Conservation (phyloP, 2,329 filamentous ascomycete genomes). For the Rutstroemia sp. region DNA sequence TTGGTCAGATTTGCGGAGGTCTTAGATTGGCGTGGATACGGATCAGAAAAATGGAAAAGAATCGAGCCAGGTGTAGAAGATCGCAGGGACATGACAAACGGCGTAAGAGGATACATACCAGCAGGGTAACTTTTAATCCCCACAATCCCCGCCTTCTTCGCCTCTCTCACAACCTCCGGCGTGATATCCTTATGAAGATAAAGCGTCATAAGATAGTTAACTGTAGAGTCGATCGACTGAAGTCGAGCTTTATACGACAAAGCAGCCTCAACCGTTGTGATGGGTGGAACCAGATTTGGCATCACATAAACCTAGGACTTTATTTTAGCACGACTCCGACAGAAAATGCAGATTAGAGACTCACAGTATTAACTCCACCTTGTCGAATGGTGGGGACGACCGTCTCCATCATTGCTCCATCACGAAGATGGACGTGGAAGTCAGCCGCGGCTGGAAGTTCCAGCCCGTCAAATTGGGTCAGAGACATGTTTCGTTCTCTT, state of each 20-base stretch:
- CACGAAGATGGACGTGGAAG: slow-evolving; percentile 33
- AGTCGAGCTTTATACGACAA: slow-evolving; percentile 58
- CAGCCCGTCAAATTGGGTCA: slow-evolving; percentile 19
- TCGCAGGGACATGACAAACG: not conserved
- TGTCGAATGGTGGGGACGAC: slow-evolving; percentile 46
- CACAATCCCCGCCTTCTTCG: slow-evolving; percentile 16
- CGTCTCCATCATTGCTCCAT: slow-evolving; percentile 48
- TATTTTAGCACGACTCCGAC: not conserved
- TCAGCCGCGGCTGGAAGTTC: slow-evolving; percentile 57
- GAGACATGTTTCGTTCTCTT: not conserved
- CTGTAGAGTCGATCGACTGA: slow-evolving; percentile 50
- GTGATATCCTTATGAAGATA: slow-evolving; percentile 30
- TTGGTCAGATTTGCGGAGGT: slow-evolving; percentile 33
- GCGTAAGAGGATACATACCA: not conserved
- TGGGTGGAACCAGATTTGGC: slow-evolving; percentile 57
- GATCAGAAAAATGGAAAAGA: not conserved
- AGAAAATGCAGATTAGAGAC: not conserved
- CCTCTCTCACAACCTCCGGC: slow-evolving; percentile 16
- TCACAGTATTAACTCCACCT: slow-evolving; percentile 54
- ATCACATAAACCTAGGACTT: slow-evolving; percentile 4
- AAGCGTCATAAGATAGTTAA: slow-evolving; percentile 67
- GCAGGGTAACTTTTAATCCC: slow-evolving; percentile 17
- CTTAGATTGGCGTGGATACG: slow-evolving; percentile 32
- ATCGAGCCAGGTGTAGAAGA: not conserved
- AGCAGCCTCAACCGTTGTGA: slow-evolving; percentile 50